Conservation (phyloP, 306 rosid genomes). For the Potentilla sterilis region DNA sequence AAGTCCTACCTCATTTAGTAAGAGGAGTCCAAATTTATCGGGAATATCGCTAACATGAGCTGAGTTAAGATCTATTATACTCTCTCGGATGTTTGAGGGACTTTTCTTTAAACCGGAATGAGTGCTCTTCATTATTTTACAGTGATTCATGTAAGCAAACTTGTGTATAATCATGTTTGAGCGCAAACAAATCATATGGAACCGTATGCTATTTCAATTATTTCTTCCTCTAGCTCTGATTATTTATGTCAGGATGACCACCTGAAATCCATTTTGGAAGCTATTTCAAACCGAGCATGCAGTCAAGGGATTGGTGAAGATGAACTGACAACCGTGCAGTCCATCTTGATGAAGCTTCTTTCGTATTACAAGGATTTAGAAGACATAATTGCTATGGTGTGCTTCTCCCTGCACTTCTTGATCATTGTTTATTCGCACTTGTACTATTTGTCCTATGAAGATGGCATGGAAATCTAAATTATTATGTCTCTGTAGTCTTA, state of each 20-base stretch:
- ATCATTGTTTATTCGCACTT: constrained; percentile 6
- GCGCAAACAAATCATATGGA: not conserved
- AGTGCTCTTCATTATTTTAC: not conserved
- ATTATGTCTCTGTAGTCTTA: not conserved
- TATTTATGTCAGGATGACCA: constrained; percentile 59
- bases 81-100: not conserved
- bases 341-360: constrained; percentile 79
- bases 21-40: not conserved
- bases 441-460: constrained; percentile 13
- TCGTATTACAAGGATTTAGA: constrained; percentile 55
- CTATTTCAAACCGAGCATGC: constrained; percentile 50
- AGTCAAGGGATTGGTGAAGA: constrained; percentile 48
- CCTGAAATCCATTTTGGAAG: constrained; percentile 67
- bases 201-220: not conserved
- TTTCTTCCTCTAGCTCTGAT: constrained; percentile 23
- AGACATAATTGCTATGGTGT: constrained; percentile 68
- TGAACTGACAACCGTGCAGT: constrained; percentile 74
- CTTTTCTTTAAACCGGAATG: not conserved
- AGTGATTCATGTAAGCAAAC: not conserved
- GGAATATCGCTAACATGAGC: not conserved
- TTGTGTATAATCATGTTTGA: not conserved
- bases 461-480: not conserved
- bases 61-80: not conserved
- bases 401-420: constrained; percentile 26
- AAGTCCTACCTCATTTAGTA: not conserved